A percentile compares a stretch with the other conserved stretches of the same genome.
phyloP scores from a whole-genome alignment of 768 basidiomycete genomes.

The Leccinum broughii region DNA sequence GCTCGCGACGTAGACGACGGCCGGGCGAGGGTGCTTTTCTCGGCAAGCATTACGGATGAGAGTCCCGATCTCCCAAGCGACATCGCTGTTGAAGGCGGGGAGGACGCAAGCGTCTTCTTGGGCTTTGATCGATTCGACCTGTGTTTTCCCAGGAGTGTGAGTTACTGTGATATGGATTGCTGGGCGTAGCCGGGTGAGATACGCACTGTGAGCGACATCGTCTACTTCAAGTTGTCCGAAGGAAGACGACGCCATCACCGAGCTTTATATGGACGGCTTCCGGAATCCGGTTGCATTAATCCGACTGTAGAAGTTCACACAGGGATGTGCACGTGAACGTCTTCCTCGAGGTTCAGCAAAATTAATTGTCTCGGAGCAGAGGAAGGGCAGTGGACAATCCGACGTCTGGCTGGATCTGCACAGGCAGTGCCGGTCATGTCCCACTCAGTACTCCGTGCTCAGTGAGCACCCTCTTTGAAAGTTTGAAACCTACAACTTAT shows the following conservation, averaged over 20 bases:
- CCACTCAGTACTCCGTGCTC: too few relatives aligned
- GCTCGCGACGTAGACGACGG: conserved; percentile 30
- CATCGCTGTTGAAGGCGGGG: conserved; percentile 30
- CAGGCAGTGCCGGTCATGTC: too few relatives aligned
- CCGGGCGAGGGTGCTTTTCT: conserved; percentile 21
- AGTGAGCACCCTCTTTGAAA: too few relatives aligned
- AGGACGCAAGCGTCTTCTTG: conserved; percentile 31
- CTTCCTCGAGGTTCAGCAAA: neutral
- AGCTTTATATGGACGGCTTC: conserved; percentile 1
- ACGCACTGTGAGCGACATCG: conserved; percentile 17
- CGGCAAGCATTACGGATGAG: conserved; percentile 25
- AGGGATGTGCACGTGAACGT: neutral
- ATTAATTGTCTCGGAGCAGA: neutral
- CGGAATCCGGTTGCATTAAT: neutral
- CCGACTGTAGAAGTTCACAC: neutral
- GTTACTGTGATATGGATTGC: neutral
- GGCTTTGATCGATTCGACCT: conserved; percentile 23
- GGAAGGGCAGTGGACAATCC: neutral
- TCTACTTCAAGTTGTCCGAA: neutral
- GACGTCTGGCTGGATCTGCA: neutral
- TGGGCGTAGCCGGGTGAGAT: neutral
- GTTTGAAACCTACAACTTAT: too few relatives aligned
- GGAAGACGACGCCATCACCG: neutral
- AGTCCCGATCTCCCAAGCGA: conserved; percentile 36
- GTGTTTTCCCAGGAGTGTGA: neutral